phyloP scores from a whole-genome alignment of 2,329 filamentous ascomycete genomes.

The Didymella keratinophila region DNA sequence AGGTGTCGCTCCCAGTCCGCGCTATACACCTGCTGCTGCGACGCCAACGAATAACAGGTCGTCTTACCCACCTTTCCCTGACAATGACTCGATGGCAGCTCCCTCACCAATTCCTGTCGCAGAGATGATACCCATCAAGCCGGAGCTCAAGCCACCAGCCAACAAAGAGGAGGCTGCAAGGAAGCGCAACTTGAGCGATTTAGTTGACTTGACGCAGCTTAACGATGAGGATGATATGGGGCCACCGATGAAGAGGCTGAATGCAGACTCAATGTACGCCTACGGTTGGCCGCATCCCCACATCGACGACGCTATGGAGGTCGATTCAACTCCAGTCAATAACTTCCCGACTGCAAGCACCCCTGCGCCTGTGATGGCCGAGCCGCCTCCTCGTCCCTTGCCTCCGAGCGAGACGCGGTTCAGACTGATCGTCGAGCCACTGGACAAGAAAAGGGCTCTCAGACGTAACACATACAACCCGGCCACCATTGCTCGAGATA shows the following conservation, averaged over 20 bases:
- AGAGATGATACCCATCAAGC: slow-evolving; percentile 42
- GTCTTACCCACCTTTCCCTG: slow-evolving; percentile 27
- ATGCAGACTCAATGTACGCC: slow-evolving; percentile 21
- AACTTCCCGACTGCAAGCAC: slow-evolving; percentile 36
- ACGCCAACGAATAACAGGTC: slow-evolving; percentile 24
- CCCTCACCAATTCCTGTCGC: slow-evolving; percentile 37
- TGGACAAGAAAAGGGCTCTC: slow-evolving; percentile 58
- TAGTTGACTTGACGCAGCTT: slow-evolving; percentile 61
- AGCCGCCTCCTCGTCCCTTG: slow-evolving; percentile 19
- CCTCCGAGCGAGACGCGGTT: slow-evolving; percentile 29
- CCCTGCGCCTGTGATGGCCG: slow-evolving; percentile 21
- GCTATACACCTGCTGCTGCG: slow-evolving; percentile 25
- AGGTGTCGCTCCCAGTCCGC: slow-evolving; percentile 25
- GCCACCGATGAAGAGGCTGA: slow-evolving; percentile 46
- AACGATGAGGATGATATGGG: slow-evolving; percentile 55
- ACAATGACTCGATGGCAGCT: slow-evolving; percentile 22
- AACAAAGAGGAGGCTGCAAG: slow-evolving; percentile 64
- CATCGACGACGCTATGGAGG: slow-evolving; percentile 22
- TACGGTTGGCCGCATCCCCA: slow-evolving; percentile 21
- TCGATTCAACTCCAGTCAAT: slow-evolving; percentile 25
- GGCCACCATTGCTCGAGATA: slow-evolving; percentile 68
- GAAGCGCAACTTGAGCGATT: slow-evolving; percentile 62
- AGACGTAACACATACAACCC: slow-evolving; percentile 65
- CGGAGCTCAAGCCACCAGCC: slow-evolving; percentile 46
- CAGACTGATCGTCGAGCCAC: slow-evolving; percentile 52